A percentile compares a stretch with the other conserved stretches of the same genome.
Evolutionary conservation across 495 filamentous ascomycete genomes (phyloP).

Genomic region (Hypoxylon fuscum): DNA sequence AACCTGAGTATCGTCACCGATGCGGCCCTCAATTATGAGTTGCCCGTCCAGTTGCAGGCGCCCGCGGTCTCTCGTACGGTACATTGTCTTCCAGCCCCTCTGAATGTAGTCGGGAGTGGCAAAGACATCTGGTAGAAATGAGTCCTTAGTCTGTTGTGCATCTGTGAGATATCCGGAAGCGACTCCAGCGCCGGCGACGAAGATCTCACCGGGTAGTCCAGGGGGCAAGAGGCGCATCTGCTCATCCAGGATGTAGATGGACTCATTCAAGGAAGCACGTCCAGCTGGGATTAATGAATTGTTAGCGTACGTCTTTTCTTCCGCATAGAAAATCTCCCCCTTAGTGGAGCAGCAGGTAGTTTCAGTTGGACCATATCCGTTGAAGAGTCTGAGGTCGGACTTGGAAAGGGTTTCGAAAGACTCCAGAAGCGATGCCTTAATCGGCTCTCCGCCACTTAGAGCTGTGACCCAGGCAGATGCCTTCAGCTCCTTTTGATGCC

Average conservation of each 20-base stretch:
- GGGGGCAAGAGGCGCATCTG: constrained; percentile 48
- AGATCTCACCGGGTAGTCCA: constrained; percentile 49
- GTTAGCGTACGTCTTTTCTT: neutral
- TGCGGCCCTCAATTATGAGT: constrained; percentile 51
- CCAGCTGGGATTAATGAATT: constrained; percentile 10
- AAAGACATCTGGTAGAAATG: constrained; percentile 51
- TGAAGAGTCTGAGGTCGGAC: constrained; percentile 32
- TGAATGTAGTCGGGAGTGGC: constrained; percentile 4
- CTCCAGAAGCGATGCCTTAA: constrained; percentile 9
- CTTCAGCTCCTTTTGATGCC: neutral
- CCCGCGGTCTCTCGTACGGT: constrained; percentile 55
- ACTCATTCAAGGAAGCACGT: constrained; percentile 43
- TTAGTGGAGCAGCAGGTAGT: constrained; percentile 21
- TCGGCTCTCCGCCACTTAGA: constrained; percentile 40
- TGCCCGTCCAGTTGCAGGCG: constrained; percentile 47
- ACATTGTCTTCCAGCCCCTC: constrained; percentile 48
- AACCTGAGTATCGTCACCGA: constrained; percentile 58
- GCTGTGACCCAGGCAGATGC: constrained; percentile 38
- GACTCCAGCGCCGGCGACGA: constrained; percentile 49
- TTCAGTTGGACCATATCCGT: constrained; percentile 50
- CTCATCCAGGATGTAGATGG: constrained; percentile 56
- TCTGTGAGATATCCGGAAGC: constrained; percentile 48
- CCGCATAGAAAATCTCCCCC: constrained; percentile 13
- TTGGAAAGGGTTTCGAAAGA: constrained; percentile 26
- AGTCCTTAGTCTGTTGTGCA: constrained; percentile 14